Evolutionary conservation across 768 basidiomycete genomes (phyloP).

Genomic region (Termitomyces bulborhizus): DNA sequence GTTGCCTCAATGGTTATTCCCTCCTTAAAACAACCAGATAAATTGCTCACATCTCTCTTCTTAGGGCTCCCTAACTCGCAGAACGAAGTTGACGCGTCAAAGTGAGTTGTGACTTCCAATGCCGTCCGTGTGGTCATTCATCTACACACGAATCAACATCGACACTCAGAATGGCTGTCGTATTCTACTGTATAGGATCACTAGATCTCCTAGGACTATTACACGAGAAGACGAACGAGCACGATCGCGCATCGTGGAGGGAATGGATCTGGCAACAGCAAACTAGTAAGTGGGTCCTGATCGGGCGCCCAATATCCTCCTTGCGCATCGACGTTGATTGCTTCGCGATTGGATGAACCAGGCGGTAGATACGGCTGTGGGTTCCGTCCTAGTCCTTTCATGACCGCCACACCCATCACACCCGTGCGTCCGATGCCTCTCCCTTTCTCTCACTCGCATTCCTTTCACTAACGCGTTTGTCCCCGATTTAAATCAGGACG

Average conservation of each 20-base stretch:
- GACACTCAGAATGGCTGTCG: conserved; percentile 63
- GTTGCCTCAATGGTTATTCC: conserved; percentile 51
- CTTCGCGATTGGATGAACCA: conserved; percentile 18
- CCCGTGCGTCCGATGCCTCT: conserved; percentile 7
- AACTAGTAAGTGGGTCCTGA: conserved; percentile 55
- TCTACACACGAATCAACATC: neutral
- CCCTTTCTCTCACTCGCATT: neutral
- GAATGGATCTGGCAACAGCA: conserved; percentile 93
- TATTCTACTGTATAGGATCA: conserved; percentile 83
- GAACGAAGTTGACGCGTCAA: conserved; percentile 64
- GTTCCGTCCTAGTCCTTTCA: conserved; percentile 72
- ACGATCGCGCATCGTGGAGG: conserved; percentile 59
- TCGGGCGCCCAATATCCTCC: neutral
- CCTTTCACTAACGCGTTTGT: conserved; percentile 4
- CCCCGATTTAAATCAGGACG: conserved; percentile 15
- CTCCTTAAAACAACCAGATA: neutral
- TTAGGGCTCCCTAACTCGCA: conserved; percentile 61
- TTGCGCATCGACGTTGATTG: neutral
- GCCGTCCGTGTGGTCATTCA: conserved; percentile 1
- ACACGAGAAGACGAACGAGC: conserved; percentile 35
- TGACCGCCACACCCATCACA: conserved; percentile 29
- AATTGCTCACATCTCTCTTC: neutral
- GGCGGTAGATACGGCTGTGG: conserved; percentile 57
- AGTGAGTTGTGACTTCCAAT: conserved; percentile 32
- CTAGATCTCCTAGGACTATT: conserved; percentile 69